A percentile compares a stretch with the other conserved stretches of the same genome.
Conservation (phyloP, 2,329 filamentous ascomycete genomes). For the Neoascochyta sp. region DNA sequence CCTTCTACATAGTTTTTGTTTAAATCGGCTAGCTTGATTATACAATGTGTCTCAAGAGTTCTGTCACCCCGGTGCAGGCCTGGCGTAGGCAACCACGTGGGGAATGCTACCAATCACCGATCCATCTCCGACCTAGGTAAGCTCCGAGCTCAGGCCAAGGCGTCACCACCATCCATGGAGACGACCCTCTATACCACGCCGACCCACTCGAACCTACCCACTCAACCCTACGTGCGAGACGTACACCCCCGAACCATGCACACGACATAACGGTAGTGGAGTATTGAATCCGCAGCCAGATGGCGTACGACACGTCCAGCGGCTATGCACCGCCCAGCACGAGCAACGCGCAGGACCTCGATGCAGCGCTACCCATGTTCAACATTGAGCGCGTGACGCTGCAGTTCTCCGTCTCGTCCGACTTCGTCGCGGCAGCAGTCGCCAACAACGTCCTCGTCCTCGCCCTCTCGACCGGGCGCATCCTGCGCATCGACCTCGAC, state of each 20-base stretch:
- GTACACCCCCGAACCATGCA: too few species aligned
- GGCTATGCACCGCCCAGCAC: slow-evolving; percentile 69
- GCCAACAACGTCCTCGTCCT: slow-evolving; percentile 95
- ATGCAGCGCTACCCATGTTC: slow-evolving; percentile 77
- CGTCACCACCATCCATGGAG: slow-evolving; percentile 11
- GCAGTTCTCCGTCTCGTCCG: slow-evolving; percentile 88
- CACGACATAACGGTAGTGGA: slow-evolving; percentile 9
- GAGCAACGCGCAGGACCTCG: slow-evolving; percentile 57
- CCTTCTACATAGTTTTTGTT: too few species aligned
- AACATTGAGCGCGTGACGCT: slow-evolving; percentile 89
- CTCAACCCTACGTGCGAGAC: slow-evolving; percentile 6
- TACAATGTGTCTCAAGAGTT: too few species aligned
- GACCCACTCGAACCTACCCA: neutral
- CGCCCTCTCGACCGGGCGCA: slow-evolving; percentile 85
- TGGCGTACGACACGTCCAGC: slow-evolving; percentile 68
- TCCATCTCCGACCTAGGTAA: slow-evolving; percentile 6
- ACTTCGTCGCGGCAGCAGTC: slow-evolving; percentile 94
- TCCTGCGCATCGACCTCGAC: slow-evolving; percentile 90
- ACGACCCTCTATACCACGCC: neutral
- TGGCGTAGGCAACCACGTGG: too few species aligned
- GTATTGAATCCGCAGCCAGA: slow-evolving; percentile 33
- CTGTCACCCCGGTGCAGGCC: too few species aligned
- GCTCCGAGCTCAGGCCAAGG: slow-evolving; percentile 15
- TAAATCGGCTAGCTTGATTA: too few species aligned
- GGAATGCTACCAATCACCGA: slow-evolving; percentile 3